A percentile compares a stretch with the other conserved stretches of the same genome.
Evolutionary conservation across 2,329 filamentous ascomycete species (phyloP).

Genomic region (Fusarium sp.): DNA sequence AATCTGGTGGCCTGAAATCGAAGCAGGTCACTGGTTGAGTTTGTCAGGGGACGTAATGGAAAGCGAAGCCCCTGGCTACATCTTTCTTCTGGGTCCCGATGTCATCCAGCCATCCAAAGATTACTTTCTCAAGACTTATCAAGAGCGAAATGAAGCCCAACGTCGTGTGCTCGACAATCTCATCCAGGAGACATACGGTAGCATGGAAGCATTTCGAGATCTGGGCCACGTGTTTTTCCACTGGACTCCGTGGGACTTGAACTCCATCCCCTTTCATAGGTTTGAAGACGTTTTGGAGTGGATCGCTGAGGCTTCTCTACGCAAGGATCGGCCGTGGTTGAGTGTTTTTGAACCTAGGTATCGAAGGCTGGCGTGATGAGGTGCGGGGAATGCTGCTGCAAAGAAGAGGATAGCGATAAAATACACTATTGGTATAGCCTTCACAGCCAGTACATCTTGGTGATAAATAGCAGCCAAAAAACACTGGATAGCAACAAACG

Average conservation of each 20-base stretch:
- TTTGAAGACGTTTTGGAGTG: slow-evolving; percentile 5
- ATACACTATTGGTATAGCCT: too few relatives aligned
- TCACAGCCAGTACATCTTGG: too few relatives aligned
- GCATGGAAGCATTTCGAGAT: neutral
- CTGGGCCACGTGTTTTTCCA: slow-evolving; percentile 1
- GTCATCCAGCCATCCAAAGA: slow-evolving; percentile 8
- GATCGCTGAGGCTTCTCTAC: slow-evolving; percentile 4
- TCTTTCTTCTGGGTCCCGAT: slow-evolving; percentile 6
- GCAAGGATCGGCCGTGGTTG: neutral
- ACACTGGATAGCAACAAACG: too few relatives aligned
- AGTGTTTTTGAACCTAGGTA: slow-evolving; percentile 15
- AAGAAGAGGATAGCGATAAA: neutral
- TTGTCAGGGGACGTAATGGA: slow-evolving; percentile 4
- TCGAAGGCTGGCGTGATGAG: neutral
- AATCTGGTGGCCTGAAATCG: neutral
- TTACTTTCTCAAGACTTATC: slow-evolving; percentile 7
- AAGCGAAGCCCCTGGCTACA: neutral
- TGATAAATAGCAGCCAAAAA: too few relatives aligned
- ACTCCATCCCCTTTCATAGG: neutral
- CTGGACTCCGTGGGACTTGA: slow-evolving; percentile 16
- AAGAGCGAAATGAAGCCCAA: neutral
- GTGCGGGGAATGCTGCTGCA: neutral
- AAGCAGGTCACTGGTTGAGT: neutral
- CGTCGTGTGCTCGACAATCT: slow-evolving; percentile 7
- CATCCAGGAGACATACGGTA: slow-evolving; percentile 11